Percentiles rank a stretch among this genome's conserved stretches.
Conservation (phyloP, 1,139 yeast species). For the Blastobotrys buckinghamii region DNA sequence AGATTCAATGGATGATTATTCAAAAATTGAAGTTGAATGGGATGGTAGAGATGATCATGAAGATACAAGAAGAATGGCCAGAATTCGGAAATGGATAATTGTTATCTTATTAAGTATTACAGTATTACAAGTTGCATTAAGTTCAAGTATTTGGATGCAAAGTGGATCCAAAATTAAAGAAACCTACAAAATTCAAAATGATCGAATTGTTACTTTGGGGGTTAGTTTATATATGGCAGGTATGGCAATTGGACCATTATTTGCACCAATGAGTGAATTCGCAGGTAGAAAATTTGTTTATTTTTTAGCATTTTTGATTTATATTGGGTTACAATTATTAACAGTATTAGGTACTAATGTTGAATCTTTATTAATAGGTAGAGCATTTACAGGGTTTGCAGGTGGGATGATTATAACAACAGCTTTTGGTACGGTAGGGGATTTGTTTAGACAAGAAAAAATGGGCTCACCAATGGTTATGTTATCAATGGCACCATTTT, state of each 20-base stretch:
- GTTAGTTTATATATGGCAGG: slow-evolving; percentile 60
- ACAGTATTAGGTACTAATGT: slow-evolving; percentile 37
- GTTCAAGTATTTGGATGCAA: slow-evolving; percentile 8
- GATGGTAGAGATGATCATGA: slow-evolving; percentile 12
- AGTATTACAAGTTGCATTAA: slow-evolving; percentile 9
- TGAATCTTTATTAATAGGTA: slow-evolving; percentile 40
- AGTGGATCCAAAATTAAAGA: slow-evolving; percentile 4
- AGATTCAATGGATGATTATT: neutral
- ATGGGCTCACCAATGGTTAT: slow-evolving; percentile 60
- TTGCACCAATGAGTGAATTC: slow-evolving; percentile 62
- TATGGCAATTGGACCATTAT: slow-evolving; percentile 51
- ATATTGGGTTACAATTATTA: slow-evolving; percentile 54
- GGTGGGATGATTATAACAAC: slow-evolving; percentile 41
- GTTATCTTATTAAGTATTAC: slow-evolving; percentile 6
- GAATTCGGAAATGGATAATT: slow-evolving; percentile 5
- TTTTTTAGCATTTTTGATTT: slow-evolving; percentile 25
- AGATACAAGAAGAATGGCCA: slow-evolving; percentile 7
- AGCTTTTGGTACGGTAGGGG: slow-evolving; percentile 10
- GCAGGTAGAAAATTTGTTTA: slow-evolving; percentile 57
- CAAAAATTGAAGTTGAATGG: slow-evolving; percentile 10
- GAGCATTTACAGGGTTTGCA: slow-evolving; percentile 59
- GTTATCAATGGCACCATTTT: slow-evolving; percentile 54
- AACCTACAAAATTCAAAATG: slow-evolving; percentile 1
- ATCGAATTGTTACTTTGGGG: slow-evolving; percentile 40
- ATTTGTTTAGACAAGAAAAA: slow-evolving; percentile 8